phyloP scores from a whole-genome alignment of 208 protist species.

The Angomonas deanei region DNA sequence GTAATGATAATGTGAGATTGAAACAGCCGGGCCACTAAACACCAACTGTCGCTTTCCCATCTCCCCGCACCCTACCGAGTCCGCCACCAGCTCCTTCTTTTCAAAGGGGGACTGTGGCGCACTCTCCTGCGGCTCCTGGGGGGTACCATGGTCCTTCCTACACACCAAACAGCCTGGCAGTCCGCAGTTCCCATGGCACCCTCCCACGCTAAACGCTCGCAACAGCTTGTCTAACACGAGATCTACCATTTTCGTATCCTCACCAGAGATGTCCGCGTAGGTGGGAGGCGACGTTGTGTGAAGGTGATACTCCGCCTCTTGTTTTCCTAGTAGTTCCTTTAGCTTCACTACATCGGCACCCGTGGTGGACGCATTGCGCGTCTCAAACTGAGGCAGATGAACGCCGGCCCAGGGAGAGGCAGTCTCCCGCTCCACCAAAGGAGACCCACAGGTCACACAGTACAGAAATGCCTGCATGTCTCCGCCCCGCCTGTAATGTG shows the following conservation, averaged over 20 bases:
- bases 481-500: too few species aligned
- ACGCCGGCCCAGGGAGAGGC: neutral
- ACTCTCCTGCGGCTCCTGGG: neutral
- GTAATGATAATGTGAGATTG: conserved; percentile 56
- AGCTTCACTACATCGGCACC: too few species aligned
- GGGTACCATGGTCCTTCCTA: neutral
- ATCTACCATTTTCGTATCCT: conserved; percentile 28
- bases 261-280: neutral
- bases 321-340: too few species aligned
- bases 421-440: neutral
- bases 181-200: conserved; percentile 20
- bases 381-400: neutral
- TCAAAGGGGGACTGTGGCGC: too few species aligned
- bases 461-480: neutral
- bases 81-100: too few species aligned
- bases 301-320: too few species aligned
- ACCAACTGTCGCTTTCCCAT: neutral
- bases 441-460: neutral
- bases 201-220: neutral
- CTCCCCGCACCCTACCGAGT: neutral
- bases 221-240: conserved; percentile 22
- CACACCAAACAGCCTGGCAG: conserved; percentile 33
- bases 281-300: neutral
- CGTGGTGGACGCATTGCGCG: neutral
- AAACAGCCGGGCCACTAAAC: conserved; percentile 19